Evolutionary conservation across 2,329 filamentous ascomycete species (phyloP), one percentile per base, ranked within the genome.

Genomic region (Magnaporthiopsis rhizophila): DNA sequence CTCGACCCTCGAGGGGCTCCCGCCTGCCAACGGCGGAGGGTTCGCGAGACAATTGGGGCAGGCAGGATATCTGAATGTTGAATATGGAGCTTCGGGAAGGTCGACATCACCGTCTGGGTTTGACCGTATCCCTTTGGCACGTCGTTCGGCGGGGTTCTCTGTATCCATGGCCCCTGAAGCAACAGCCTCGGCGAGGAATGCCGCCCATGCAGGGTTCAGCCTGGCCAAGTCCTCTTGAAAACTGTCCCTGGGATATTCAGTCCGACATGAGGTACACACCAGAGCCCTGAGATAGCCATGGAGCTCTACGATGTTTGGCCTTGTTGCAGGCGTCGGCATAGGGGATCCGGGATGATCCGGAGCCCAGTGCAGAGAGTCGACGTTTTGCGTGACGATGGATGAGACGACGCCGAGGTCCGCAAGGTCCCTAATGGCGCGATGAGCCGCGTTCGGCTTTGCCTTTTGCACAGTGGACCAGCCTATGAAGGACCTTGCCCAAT

Each of bases 41-140:
- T 82, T 80, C 30, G 81, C 78, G 58, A 96, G 78, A 74, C 95
- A 98, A 60, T 80, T 85, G 0, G 92, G 92, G 75, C 95, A 98
- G 0, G 94, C 84, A 0, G 95, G 95, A 71, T 98, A 98, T 69
- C 92, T 82, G 73, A 98, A 98, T 0, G 89, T 94, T 18, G 86
- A 89, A 74, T 98, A 98, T 0, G 92, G 90, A 1, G 92, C 92
- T 62, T 89, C 86, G 0, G 92, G 91, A 26, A 98, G 77, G 71
- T 98, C 93, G 32, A 97, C 91, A 72, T 99, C 95, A 62, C 95
- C 95, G 71, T 99, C 95, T 0, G 95, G 93, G 70, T 98, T 98
- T 45, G 91, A 87, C 73, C 88, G 90, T 67, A 97, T 80, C 0
- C 92, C 92, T 69, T 81, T 84, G 63, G 81, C 82, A 57, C 82